Percentiles rank a stretch among this genome's conserved stretches.
phyloP scores from a whole-genome alignment of 139 green algal genomes.

The Chlamydomonas asymmetrica region DNA sequence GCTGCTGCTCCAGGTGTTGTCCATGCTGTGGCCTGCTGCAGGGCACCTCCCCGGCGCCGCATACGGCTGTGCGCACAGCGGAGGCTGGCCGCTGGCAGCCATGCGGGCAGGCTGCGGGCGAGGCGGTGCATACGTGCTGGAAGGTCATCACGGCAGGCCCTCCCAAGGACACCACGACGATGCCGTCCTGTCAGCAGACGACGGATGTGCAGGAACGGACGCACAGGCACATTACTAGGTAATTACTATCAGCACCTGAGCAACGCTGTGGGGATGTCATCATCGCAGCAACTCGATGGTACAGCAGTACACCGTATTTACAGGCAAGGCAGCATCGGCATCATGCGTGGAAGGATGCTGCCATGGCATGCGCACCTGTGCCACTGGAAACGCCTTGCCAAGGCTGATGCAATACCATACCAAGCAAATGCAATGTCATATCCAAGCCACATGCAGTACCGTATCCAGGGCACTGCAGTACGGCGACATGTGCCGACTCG shows the following conservation, averaged over 20 bases:
- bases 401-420: not conserved
- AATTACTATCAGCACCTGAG: not conserved
- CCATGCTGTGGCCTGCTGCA: not conserved
- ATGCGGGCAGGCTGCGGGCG: not conserved
- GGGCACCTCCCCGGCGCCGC: not conserved
- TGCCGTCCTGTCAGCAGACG: constrained; percentile 2
- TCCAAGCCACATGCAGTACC: not conserved
- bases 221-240: not conserved
- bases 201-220: not conserved
- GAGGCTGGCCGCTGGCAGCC: not conserved
- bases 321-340: not conserved
- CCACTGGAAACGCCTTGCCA: not conserved
- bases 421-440: not conserved
- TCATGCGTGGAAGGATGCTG: not conserved
- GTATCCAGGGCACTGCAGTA: not conserved
- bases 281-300: not conserved
- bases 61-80: not conserved
- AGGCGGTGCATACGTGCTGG: not conserved
- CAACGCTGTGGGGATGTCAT: not conserved
- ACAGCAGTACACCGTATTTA: not conserved
- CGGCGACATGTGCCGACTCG: not conserved
- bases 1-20: not conserved
- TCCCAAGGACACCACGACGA: constrained; percentile 9
- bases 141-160: constrained; percentile 18
- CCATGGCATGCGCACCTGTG: not conserved